Evolutionary conservation across 192 early-diverging fungal species (phyloP), one percentile per base, ranked within the genome.

Genomic region (Coemansia sp.): DNA sequence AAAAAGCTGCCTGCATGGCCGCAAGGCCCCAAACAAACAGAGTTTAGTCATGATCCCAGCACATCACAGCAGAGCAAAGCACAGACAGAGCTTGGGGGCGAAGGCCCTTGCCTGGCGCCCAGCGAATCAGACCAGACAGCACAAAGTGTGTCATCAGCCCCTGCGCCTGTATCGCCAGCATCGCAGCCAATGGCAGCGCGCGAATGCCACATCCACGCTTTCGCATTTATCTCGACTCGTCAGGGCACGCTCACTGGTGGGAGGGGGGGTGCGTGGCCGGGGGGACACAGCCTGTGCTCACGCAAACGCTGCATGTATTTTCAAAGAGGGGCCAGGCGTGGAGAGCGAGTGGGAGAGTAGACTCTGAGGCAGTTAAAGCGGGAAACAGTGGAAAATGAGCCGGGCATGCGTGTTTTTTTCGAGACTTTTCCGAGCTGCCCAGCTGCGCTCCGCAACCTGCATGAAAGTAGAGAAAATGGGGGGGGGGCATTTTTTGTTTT

Each of bases 181-280:
- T 56, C 54, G 32, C 22, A 33, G 32, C 54, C 54, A 56, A 56
- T 56, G 54, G 54, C 54, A 56, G 54, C 22, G 54, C 54, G 20
- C 54, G 0, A 56, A 56, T 56, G 54, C 54, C 54, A 12, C 54
- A 56, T 56, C 54, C 20, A 56, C 54, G 45, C 45, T 48, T 48
- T 48, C 12, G 45, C 54, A 56, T 56, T 56, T 33, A 56, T 56
- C 32, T 56, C 54, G 54, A 22, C 54, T 8, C 18, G 54, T 22
- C 54, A 56, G 54, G 8, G 32, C 54, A 56, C 20, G 54, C 54
- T 22, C 32, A 11, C 22, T 33, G 54, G 32, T 22, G 22, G 52
- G 52, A 54, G 22, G 52, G 54, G 54, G 54, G 8, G 45, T 48
- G 45, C 12, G 45, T 48, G 45, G 45, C 45, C 45, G 11, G 45